phyloP scores from a whole-genome alignment of 768 basidiomycete genomes.

The Auricularia heimuer region DNA sequence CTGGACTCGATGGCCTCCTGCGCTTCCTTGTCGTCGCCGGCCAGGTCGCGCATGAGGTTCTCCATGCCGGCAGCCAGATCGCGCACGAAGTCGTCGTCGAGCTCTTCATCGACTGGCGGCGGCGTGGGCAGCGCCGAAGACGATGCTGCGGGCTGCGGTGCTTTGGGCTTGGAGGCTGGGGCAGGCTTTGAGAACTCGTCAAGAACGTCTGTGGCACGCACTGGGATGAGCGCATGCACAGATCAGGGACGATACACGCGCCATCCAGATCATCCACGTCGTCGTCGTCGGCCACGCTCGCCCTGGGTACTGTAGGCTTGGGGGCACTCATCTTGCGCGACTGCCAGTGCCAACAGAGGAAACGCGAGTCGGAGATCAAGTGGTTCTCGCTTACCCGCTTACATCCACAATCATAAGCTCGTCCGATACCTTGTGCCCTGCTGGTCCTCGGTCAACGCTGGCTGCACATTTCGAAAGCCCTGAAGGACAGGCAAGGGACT shows the following conservation, averaged over 20 bases:
- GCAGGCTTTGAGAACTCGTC: constrained; percentile 30
- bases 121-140: constrained; percentile 8
- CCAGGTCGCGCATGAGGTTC: constrained; percentile 30
- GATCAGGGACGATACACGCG: constrained; percentile 14
- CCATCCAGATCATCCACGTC: constrained; percentile 66
- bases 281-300: constrained; percentile 23
- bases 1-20: constrained; percentile 15
- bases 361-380: too few species aligned
- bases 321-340: too few species aligned
- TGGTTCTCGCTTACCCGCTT: too few species aligned
- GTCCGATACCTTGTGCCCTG: too few species aligned
- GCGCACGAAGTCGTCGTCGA: constrained; percentile 18
- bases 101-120: constrained; percentile 6
- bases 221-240: constrained; percentile 9
- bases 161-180: constrained; percentile 10
- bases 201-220: constrained; percentile 33
- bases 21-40: constrained; percentile 11
- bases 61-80: constrained; percentile 39
- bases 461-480: too few species aligned
- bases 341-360: too few species aligned
- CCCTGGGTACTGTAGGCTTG: too few species aligned
- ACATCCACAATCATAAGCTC: too few species aligned
- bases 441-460: too few species aligned
- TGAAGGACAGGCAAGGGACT: too few species aligned
- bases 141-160: constrained; percentile 11